Base-by-base conservation (phyloP, 805 yeast genomes). In the Wickerhamiella sergipiensis region DNA sequence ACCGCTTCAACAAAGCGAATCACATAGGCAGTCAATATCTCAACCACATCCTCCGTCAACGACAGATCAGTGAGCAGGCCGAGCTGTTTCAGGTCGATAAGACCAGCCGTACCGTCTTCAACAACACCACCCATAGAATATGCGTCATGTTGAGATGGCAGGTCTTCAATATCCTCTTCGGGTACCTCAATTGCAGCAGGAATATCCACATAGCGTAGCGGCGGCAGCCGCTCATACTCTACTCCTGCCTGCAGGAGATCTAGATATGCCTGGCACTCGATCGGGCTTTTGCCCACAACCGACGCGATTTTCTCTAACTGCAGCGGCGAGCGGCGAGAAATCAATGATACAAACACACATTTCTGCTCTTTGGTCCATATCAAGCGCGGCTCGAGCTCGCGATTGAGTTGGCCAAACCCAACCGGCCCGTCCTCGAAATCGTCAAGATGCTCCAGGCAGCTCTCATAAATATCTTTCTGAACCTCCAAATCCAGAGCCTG, bases 171-270 rank as follows among this genome's bases (percentile, higher is more conserved):
- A 9, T 12, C 36, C 8, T 39, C 22, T 5, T 44, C 48, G 22
- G 52, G 50, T 15, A 48, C 50, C 33, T 57, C 59, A 2, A 40
- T 53, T 1, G 59, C 59, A 10, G 53, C 53, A 17, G 58, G 58
- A 13, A 57, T 50, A 10, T 57, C 59, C 0, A 40, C 53, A 5
- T n/a, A 12, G 26, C 46, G 36, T 9, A 50, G 19, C 2, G 39
- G 33, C 23, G 36, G 33, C 13, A 18, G 15, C n/a, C n/a, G n/a
- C 17, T 29, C 39, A 29, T 38, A 8, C 23, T 31, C 22, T 1
- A 54, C 31, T 3, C 40, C 50, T 6, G 13, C 12, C 10, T 36
- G 9, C 15, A 57, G 42, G 7, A 38, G 1, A 2, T 29, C 39
- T 2, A 57, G 43, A 43, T 56, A 57, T 1, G 43, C 18, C 43